Conservation (phyloP, 805 yeast species). For the Candida tammaniensis region DNA sequence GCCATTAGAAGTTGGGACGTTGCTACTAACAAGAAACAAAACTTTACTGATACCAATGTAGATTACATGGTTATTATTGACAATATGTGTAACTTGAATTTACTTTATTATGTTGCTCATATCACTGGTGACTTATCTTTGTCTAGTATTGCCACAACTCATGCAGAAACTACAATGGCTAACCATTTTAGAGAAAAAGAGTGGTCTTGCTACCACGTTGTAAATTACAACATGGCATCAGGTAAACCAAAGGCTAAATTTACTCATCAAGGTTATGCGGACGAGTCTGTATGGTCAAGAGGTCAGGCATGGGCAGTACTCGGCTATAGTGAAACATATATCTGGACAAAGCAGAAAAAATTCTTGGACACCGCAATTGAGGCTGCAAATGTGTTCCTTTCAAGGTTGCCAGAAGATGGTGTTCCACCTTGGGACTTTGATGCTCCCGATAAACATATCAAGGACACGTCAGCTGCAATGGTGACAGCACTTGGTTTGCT, state of each 20-base stretch:
- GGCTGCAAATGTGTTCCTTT: slow-evolving; percentile 20
- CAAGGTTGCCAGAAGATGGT: slow-evolving; percentile 22
- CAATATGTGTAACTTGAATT: slow-evolving; percentile 19
- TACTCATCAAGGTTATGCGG: slow-evolving; percentile 26
- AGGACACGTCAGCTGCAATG: slow-evolving; percentile 28
- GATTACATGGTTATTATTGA: slow-evolving; percentile 28
- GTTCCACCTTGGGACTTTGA: slow-evolving; percentile 25
- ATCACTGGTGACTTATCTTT: slow-evolving; percentile 22
- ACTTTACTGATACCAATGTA: slow-evolving; percentile 12
- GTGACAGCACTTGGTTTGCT: slow-evolving; percentile 25
- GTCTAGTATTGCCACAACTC: slow-evolving; percentile 24
- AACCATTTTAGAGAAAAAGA: slow-evolving; percentile 20
- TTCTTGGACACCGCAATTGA: slow-evolving; percentile 23
- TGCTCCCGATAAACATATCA: slow-evolving; percentile 20
- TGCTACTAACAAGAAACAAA: slow-evolving; percentile 16
- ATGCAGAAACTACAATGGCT: slow-evolving; percentile 26
- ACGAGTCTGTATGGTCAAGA: slow-evolving; percentile 26
- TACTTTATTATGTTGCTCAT: slow-evolving; percentile 23
- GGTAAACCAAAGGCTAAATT: slow-evolving; percentile 21
- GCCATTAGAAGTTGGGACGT: slow-evolving; percentile 25
- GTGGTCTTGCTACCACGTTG: slow-evolving; percentile 22
- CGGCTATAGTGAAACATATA: slow-evolving; percentile 23
- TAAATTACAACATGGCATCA: slow-evolving; percentile 19
- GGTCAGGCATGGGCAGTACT: slow-evolving; percentile 32
- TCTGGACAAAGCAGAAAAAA: slow-evolving; percentile 20